Base-by-base conservation (phyloP, 2,329 filamentous ascomycete genomes). In the Rugonectria rugulosa region DNA sequence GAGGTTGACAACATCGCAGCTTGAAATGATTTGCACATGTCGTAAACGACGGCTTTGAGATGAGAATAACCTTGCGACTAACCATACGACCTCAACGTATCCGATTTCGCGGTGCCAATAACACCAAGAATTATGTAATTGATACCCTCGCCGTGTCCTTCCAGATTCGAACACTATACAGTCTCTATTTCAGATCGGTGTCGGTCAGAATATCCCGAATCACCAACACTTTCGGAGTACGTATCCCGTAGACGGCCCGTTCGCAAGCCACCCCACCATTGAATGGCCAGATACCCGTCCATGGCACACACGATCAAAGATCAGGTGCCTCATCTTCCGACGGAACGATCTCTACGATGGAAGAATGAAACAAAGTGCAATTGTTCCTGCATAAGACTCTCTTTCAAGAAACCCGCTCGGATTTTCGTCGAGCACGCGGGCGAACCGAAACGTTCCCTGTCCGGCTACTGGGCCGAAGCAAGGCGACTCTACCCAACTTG, bases 381-480 rank as follows among this genome's bases (percentile, higher is more conserved):
- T 17, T 20, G 37, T 11, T 24, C 6, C 48, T 37, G 32, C 44
- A 38, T 27, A 27, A 11, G 11, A 27, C 6, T 7, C 6, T 27
- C 6, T 11, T 11, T 27, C 6, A 7, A 27, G 34, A 41, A 40
- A 19, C 12, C 46, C 20, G 50, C 15, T 42, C n/a, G n/a, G n/a
- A n/a, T n/a, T n/a, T n/a, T 26, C 26, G 48, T 55, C 31, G 17
- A 32, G 27, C 11, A 34, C 36, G 14, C 5, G 17, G 21, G 34
- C 17, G 43, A 46, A 34, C 45, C 23, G 46, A 48, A 11, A 19
- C 10, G 20, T 29, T 14, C 29, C n/a, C 6, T 21, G 31, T 45
- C 24, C 26, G 44, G 48, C n/a, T n/a, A 21, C 40, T 63, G 40
- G 57, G 52, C 65, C 65, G 65, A 66, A 68, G 65, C 56, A 68